Percentiles rank a stretch among this genome's conserved stretches.
Evolutionary conservation across 192 early-diverging fungal genomes (phyloP).

Genomic region (Backusella tarrabulga): DNA sequence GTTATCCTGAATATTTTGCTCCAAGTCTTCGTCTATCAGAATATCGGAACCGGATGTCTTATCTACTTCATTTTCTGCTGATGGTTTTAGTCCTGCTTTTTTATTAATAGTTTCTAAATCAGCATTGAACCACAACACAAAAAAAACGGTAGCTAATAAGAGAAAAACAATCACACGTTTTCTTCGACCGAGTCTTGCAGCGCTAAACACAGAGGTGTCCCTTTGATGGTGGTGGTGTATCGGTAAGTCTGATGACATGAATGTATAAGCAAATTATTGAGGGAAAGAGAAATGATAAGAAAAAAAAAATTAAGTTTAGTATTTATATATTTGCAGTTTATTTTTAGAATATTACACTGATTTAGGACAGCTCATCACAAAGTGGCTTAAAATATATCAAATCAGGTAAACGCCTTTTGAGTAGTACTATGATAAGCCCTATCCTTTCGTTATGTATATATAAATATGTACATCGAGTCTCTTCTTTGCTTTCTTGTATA

Average conservation of each 20-base stretch:
- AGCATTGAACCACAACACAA: conserved; percentile 13
- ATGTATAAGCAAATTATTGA: not conserved
- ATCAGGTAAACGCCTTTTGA: not conserved
- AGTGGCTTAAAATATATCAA: conserved; percentile 7
- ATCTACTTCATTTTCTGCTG: not conserved
- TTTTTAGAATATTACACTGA: conserved; percentile 7
- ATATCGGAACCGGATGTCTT: not conserved
- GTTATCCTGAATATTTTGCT: not conserved
- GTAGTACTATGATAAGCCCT: not conserved
- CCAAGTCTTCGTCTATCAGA: not conserved
- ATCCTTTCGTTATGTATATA: not conserved
- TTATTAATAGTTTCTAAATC: conserved; percentile 4
- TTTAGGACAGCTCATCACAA: not conserved
- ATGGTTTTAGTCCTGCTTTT: not conserved
- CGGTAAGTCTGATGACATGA: not conserved
- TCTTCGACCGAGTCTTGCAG: conserved; percentile 6
- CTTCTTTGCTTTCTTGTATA: not conserved
- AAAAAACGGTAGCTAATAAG: not conserved
- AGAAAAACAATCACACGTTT: not conserved
- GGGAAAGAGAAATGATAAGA: not conserved
- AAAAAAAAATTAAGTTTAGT: not conserved
- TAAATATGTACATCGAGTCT: not conserved
- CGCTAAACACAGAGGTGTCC: not conserved
- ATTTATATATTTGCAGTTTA: not conserved
- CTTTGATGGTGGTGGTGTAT: not conserved